Evolutionary conservation across 1,284 basidiomycete genomes (phyloP), one percentile per base, ranked within the genome.

Genomic region (Sporisorium scitamineum): DNA sequence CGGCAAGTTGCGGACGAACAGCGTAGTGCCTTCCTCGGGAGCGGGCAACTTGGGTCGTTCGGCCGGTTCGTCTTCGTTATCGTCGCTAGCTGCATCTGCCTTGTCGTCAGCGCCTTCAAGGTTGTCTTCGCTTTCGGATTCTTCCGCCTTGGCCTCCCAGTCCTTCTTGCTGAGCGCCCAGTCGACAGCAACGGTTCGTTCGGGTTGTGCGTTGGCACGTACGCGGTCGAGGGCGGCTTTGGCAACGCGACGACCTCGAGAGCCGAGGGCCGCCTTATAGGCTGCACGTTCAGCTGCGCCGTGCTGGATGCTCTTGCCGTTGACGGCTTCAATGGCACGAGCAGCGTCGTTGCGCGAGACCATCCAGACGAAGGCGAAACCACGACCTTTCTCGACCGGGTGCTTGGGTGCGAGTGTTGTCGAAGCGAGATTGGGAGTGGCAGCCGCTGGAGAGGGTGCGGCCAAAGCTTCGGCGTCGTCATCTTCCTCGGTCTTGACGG

Each of bases 361-460:
- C 89, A 94, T 95, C 94, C 95, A 97, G 14, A 98, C 91, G 81
- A 99, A 98, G 0, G 94, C 96, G 80, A 97, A 99, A 0, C 96
- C 95, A 77, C 93, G 92, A 24, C 89, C 89, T 24, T 90, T 73
- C 88, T 70, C 63, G 45, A 20, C 53, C 5, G 58, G 22, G 6
- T 31, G 90, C 71, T 94, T 93, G 9, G 94, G 91, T 31, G 91
- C 87, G 13, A 73, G 16, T 9, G 48, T n/a, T 18, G 29, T 48
- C 27, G 47, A 48, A 29, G 52, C 16, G 20, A 42, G 14, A 7
- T 20, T 22, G 5, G 61, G 13, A 6, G 56, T 13, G 22, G 70
- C 34, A 22, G 53, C 41, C 32, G 57, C 7, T 10, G 48, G 11
- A 13, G 60, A n/a, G 7, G 58, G 16, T 5, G 56, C 29, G 31